A percentile compares a stretch with the other conserved stretches of the same genome.
phyloP scores from a whole-genome alignment of 2,329 filamentous ascomycete genomes.

The Zelopaecilomyces penicillatus region DNA sequence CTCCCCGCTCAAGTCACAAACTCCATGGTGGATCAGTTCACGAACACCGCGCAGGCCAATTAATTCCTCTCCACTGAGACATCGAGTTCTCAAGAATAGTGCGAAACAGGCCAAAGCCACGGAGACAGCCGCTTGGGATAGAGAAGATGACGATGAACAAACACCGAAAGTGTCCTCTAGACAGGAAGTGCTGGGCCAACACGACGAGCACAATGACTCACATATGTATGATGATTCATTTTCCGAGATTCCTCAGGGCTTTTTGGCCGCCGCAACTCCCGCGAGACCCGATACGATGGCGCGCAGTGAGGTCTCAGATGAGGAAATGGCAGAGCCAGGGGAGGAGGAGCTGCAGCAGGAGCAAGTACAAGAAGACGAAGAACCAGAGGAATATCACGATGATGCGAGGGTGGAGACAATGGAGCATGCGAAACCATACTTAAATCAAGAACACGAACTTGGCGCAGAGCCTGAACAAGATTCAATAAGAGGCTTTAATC shows the following conservation, averaged over 20 bases:
- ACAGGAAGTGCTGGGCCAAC: slow-evolving; percentile 2
- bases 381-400: neutral
- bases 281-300: slow-evolving; percentile 15
- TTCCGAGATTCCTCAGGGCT: slow-evolving; percentile 44
- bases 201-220: slow-evolving; percentile 18
- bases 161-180: slow-evolving; percentile 6
- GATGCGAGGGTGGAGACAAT: no score
- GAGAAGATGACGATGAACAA: slow-evolving; percentile 1
- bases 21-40: neutral
- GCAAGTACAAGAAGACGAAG: slow-evolving; percentile 1
- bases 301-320: slow-evolving; percentile 6
- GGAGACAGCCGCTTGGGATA: neutral
- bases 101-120: slow-evolving; percentile 15
- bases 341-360: neutral
- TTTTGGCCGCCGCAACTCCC: slow-evolving; percentile 43
- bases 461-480: neutral
- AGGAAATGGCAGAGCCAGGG: neutral
- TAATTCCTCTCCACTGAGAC: slow-evolving; percentile 23
- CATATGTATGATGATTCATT: slow-evolving; percentile 46
- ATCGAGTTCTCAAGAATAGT: slow-evolving; percentile 24
- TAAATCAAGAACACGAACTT: neutral
- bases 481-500: neutral
- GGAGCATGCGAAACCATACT: no score
- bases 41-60: slow-evolving; percentile 10
- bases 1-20: slow-evolving; percentile 10